These are phyloP conservation scores for Flaveria ramosissima DNA, from an alignment of 129 eudicot species.

Conservation along the genomic window DNA sequence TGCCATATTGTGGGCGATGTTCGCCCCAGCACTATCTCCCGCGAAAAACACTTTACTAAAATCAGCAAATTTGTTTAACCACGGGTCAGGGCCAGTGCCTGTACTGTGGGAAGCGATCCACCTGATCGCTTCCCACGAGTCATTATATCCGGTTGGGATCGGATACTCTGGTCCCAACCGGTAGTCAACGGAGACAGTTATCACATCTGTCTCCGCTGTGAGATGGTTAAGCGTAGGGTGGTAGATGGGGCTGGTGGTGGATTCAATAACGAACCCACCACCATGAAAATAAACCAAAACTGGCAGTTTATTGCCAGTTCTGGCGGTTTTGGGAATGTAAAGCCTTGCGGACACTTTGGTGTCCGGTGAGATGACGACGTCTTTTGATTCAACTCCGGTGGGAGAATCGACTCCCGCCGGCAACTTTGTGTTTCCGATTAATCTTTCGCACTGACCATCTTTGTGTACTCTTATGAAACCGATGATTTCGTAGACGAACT, in stretches of 20 bases:
- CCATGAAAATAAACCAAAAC: conserved; percentile 39
- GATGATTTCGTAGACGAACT: background rate
- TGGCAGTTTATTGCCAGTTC: conserved; percentile 15
- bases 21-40: conserved; percentile 46
- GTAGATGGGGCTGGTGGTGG: conserved; percentile 24
- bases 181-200: conserved; percentile 36
- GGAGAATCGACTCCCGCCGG: conserved; percentile 28
- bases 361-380: conserved; percentile 24
- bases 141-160: conserved; percentile 24
- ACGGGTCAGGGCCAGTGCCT: conserved; percentile 1
- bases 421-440: background rate
- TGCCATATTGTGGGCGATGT: conserved; percentile 34
- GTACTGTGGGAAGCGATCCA: conserved; percentile 21
- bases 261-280: conserved; percentile 33
- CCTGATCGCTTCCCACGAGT: conserved; percentile 30
- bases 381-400: conserved; percentile 40
- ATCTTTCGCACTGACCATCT: conserved; percentile 33
- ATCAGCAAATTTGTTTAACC: conserved; percentile 30
- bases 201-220: background rate
- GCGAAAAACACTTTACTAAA: conserved; percentile 18
- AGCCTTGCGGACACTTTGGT: conserved; percentile 4
- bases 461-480: conserved; percentile 36
- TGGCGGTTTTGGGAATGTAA: conserved; percentile 18
- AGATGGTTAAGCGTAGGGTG: conserved; percentile 17
- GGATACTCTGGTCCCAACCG: conserved; percentile 32